Evolutionary conservation across 106 monocot species (phyloP).

Genomic region (Xerophyta viscosa): DNA sequence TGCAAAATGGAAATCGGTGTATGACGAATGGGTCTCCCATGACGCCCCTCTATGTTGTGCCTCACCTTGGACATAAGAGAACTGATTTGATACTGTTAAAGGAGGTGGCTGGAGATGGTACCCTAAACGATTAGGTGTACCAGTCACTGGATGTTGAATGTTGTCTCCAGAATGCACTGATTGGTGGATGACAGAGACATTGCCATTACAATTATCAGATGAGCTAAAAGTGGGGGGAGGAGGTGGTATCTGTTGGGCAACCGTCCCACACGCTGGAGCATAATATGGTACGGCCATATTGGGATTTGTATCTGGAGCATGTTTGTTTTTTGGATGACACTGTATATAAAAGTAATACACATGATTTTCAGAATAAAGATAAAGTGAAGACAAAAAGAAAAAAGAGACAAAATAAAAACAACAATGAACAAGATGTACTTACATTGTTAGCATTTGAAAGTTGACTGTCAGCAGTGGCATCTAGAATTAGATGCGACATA

Average conservation of each 20-base stretch:
- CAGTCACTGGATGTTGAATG: constrained; percentile 9
- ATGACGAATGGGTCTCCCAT: constrained; percentile 35
- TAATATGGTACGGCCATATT: constrained; percentile 25
- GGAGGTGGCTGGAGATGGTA: constrained; percentile 68
- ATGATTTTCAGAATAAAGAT: not conserved
- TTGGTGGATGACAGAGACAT: constrained; percentile 19
- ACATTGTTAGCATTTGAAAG: constrained; percentile 25
- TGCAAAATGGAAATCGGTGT: constrained; percentile 20
- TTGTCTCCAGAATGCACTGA: constrained; percentile 26
- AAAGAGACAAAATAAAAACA: not conserved
- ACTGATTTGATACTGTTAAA: constrained; percentile 63
- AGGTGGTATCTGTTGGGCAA: constrained; percentile 30
- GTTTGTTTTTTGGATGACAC: constrained; percentile 12
- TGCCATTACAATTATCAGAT: constrained; percentile 23
- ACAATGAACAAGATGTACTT: constrained; percentile 15
- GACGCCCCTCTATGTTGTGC: constrained; percentile 27
- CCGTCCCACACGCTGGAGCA: constrained; percentile 33
- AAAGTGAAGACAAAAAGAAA: too few relatives aligned
- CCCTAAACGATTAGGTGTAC: constrained; percentile 25
- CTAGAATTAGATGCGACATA: not conserved
- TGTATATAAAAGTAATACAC: not conserved
- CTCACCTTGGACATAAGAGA: constrained; percentile 61
- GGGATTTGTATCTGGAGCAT: constrained; percentile 4
- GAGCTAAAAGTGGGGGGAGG: constrained; percentile 25
- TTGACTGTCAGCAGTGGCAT: constrained; percentile 17